phyloP scores from a whole-genome alignment of 331 rosid species.

The Quercus phellos region DNA sequence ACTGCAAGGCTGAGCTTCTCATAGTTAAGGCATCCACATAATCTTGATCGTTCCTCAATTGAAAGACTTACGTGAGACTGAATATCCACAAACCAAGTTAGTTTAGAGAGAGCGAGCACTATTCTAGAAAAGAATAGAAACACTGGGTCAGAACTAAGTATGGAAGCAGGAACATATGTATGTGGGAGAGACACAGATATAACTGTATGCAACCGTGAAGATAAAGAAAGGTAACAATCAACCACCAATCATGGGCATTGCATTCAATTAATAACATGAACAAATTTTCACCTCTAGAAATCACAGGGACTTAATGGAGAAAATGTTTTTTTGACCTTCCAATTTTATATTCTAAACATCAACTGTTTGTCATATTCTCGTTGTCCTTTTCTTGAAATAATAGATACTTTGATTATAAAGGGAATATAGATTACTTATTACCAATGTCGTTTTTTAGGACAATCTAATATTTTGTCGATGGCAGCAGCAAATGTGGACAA shows the following conservation, averaged over 20 bases:
- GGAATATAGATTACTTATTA: too few species aligned
- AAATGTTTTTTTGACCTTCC: not conserved
- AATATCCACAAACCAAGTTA: not conserved
- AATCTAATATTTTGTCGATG: not conserved
- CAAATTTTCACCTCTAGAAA: not conserved
- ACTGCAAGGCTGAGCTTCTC: constrained; percentile 64
- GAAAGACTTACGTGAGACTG: constrained; percentile 61
- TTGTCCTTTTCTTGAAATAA: not conserved
- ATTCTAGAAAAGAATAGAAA: too few species aligned
- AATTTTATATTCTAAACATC: not conserved
- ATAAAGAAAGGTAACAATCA: not conserved
- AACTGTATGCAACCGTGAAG: not conserved
- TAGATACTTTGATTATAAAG: too few species aligned
- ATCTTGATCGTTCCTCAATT: constrained; percentile 61
- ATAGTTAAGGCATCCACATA: constrained; percentile 70
- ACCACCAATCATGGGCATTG: not conserved
- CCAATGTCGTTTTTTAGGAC: not conserved
- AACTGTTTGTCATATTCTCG: not conserved
- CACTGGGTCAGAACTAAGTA: too few species aligned
- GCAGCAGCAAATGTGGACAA: not conserved
- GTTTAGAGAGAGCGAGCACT: not conserved
- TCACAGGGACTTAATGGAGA: not conserved
- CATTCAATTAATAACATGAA: not conserved
- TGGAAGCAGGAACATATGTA: too few species aligned
- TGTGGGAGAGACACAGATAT: too few species aligned